Evolutionary conservation across 2,329 filamentous ascomycete genomes (phyloP).

Genomic region (Ophiocordyceps sinensis): DNA sequence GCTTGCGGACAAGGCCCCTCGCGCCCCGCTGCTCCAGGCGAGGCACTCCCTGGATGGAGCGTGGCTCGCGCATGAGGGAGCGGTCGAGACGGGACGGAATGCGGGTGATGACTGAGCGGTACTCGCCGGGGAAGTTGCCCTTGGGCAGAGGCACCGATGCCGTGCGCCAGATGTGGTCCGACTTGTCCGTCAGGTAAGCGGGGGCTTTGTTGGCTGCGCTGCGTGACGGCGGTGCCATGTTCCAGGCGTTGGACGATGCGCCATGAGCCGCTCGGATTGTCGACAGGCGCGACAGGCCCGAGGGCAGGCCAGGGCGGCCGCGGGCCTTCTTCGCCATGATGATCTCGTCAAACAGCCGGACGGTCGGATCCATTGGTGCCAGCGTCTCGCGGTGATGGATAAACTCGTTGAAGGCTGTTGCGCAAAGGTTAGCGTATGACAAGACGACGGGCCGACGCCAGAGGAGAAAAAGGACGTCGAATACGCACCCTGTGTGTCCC

Average conservation of each 20-base stretch:
- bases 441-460: no score
- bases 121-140: slow-evolving; percentile 48
- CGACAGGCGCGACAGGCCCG: slow-evolving; percentile 47
- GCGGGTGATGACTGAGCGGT: slow-evolving; percentile 43
- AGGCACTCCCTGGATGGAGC: slow-evolving; percentile 80
- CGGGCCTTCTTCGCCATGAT: slow-evolving; percentile 62
- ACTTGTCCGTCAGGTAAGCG: slow-evolving; percentile 55
- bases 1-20: slow-evolving; percentile 38
- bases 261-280: slow-evolving; percentile 43
- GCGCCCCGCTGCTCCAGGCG: slow-evolving; percentile 37
- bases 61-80: slow-evolving; percentile 79
- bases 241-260: slow-evolving; percentile 25
- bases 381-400: slow-evolving; percentile 66
- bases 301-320: slow-evolving; percentile 50
- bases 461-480: background rate
- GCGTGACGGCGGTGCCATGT: slow-evolving; percentile 20
- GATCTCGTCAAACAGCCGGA: slow-evolving; percentile 73
- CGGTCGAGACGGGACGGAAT: slow-evolving; percentile 76
- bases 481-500: slow-evolving; percentile 48
- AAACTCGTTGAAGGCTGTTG: slow-evolving; percentile 57
- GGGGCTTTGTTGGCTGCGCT: slow-evolving; percentile 25
- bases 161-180: slow-evolving; percentile 68
- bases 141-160: slow-evolving; percentile 45
- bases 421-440: background rate
- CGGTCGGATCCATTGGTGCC: slow-evolving; percentile 43